Evolutionary conservation across 805 yeast species (phyloP), one percentile per base, ranked within the genome.

Genomic region (Starmerella floricola): DNA sequence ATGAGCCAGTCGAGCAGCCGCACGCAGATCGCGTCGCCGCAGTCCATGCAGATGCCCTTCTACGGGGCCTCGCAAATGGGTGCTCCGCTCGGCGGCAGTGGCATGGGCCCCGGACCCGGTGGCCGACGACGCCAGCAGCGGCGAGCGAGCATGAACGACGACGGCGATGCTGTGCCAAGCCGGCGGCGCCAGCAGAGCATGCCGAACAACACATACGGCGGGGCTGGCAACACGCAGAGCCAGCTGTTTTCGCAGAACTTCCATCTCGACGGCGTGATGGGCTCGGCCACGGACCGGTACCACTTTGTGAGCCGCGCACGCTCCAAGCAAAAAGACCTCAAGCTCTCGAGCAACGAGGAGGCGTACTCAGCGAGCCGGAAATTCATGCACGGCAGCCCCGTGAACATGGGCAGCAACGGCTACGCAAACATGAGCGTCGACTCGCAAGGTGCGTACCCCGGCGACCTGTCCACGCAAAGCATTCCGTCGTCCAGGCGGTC

Each of bases 261-360:
- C 44, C 61, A 59, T 40, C 55, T 59, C 8, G 59, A 53, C 35
- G 55, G 57, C 27, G 51, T 58, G 30, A 45, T 51, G 46, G 45
- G 43, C 12, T 18, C 49, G 13, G 51, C 53, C 13, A 55, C 52
- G 31, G 58, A 54, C 40, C 42, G 62, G 20, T 59, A 58, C 42
- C 59, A 56, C 21, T 43, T 46, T n/a, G 56, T 56, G 10, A 33
- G 50, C 19, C 49, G 54, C 6, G 49, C 44, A 8, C 32, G 30
- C n/a, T 21, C n/a, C 20, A 38, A 39, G 34, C 42, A 29, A 19
- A 37, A 37, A 15, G 53, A 47, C 38, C 18, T 36, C 12, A 49
- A 48, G 27, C 32, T 49, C 20, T 39, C 46, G 16, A 41, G 48
- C 34, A 50, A 45, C 36, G 50, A 46, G 31, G 45, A 40, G 8